phyloP scores from a whole-genome alignment of 2,329 filamentous ascomycete species.

The Arthrobotrys iridis region DNA sequence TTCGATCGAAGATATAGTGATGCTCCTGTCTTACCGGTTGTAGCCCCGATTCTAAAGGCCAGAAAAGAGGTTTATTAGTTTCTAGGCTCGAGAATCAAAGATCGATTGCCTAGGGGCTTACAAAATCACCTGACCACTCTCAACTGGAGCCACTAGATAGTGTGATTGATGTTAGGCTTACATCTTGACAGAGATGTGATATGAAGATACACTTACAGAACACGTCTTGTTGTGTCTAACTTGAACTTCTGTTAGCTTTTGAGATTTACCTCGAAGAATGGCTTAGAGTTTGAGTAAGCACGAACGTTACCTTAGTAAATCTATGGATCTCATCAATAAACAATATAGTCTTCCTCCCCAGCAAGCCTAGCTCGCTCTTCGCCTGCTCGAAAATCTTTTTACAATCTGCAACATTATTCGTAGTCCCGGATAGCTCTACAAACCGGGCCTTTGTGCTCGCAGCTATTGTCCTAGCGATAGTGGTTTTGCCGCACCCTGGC shows the following conservation, averaged over 20 bases:
- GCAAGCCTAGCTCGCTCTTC: slow-evolving; percentile 78
- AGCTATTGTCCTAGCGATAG: slow-evolving; percentile 90
- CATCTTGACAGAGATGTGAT: background rate
- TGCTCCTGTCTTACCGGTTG: slow-evolving; percentile 69
- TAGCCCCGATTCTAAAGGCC: slow-evolving; percentile 76
- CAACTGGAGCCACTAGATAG: slow-evolving; percentile 76
- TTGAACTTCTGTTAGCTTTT: slow-evolving; percentile 27
- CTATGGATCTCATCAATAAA: slow-evolving; percentile 96
- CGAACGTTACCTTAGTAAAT: slow-evolving; percentile 37
- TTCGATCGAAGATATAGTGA: background rate
- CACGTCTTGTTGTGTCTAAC: slow-evolving; percentile 85
- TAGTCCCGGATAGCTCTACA: slow-evolving; percentile 95
- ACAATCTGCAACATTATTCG: slow-evolving; percentile 83
- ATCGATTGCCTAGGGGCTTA: slow-evolving; percentile 45
- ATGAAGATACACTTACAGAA: slow-evolving; percentile 65
- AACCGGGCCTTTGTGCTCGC: slow-evolving; percentile 83
- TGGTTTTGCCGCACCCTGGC: slow-evolving; percentile 85
- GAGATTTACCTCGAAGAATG: background rate
- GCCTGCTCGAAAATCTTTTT: slow-evolving; percentile 64
- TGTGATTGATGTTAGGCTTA: background rate
- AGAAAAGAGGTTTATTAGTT: slow-evolving; percentile 1
- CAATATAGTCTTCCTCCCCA: slow-evolving; percentile 89
- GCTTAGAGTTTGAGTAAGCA: background rate
- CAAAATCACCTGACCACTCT: slow-evolving; percentile 86
- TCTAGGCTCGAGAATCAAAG: background rate